These are phyloP conservation scores for Melaleuca quinquenervia DNA, from an alignment of 345 rosid genomes.

Conservation along the genomic window DNA sequence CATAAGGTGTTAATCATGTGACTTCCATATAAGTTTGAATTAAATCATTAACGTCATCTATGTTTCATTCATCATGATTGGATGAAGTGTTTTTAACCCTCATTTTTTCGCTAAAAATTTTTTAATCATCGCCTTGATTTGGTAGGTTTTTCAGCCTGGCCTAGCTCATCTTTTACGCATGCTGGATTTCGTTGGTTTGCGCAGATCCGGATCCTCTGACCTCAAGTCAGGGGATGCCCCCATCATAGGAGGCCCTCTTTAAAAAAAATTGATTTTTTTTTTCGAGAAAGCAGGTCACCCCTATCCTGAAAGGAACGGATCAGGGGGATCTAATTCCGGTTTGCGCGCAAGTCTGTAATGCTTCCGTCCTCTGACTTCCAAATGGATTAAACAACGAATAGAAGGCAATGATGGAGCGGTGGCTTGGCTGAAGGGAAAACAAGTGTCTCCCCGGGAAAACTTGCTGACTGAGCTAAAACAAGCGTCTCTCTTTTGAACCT, in stretches of 20 bases:
- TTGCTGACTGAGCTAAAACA: too few species aligned
- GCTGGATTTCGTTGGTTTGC: background rate
- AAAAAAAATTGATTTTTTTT: too few species aligned
- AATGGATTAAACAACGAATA: background rate
- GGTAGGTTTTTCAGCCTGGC: background rate
- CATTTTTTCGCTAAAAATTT: background rate
- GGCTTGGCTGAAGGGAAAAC: background rate
- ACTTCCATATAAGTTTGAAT: background rate
- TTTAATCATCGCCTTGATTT: background rate
- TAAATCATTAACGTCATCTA: background rate
- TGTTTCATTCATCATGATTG: background rate
- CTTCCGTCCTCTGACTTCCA: background rate
- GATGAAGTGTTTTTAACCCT: background rate
- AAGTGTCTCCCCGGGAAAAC: background rate
- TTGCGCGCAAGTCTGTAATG: too few species aligned
- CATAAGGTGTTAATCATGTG: background rate
- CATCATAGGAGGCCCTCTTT: too few species aligned
- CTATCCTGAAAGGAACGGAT: too few species aligned
- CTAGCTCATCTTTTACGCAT: background rate
- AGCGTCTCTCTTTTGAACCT: background rate
- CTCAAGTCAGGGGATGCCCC: too few species aligned
- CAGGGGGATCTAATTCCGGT: too few species aligned
- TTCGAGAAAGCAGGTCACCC: too few species aligned
- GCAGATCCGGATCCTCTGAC: background rate
- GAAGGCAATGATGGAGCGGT: background rate